A percentile compares a stretch with the other conserved stretches of the same genome.
Conservation (phyloP, 148 eudicot species). For the Rhododendron ovatum region DNA sequence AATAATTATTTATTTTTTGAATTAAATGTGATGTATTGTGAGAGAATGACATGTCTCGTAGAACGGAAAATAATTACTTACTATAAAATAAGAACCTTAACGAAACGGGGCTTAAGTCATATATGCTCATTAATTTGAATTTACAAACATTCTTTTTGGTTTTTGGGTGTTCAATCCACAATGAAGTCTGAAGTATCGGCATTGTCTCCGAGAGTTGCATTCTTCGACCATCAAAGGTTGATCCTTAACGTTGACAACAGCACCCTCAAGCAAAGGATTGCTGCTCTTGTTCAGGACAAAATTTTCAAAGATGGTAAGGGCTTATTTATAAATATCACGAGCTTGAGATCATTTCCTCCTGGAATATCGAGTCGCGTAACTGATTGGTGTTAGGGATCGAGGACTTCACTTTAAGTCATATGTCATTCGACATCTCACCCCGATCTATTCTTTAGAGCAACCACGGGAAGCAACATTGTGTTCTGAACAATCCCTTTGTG, state of each 20-base stretch:
- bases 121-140: background rate
- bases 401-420: background rate
- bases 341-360: background rate
- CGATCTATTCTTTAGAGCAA: no score
- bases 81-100: no score
- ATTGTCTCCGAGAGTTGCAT: conserved; percentile 93
- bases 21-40: no score
- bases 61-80: no score
- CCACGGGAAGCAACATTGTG: background rate
- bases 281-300: conserved; percentile 89
- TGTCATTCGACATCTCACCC: no score
- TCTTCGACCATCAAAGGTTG: conserved; percentile 83
- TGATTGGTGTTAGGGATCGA: background rate
- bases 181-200: conserved; percentile 86
- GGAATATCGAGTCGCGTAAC: background rate
- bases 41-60: no score
- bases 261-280: conserved; percentile 88
- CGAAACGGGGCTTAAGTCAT: no score
- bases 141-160: background rate
- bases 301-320: conserved; percentile 83
- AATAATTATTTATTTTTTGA: no score
- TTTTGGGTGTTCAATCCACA: background rate
- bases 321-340: background rate
- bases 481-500: no score
- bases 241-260: conserved; percentile 82